phyloP scores from a whole-genome alignment of 129 eudicot species.

The Chrysanthemum seticuspe region DNA sequence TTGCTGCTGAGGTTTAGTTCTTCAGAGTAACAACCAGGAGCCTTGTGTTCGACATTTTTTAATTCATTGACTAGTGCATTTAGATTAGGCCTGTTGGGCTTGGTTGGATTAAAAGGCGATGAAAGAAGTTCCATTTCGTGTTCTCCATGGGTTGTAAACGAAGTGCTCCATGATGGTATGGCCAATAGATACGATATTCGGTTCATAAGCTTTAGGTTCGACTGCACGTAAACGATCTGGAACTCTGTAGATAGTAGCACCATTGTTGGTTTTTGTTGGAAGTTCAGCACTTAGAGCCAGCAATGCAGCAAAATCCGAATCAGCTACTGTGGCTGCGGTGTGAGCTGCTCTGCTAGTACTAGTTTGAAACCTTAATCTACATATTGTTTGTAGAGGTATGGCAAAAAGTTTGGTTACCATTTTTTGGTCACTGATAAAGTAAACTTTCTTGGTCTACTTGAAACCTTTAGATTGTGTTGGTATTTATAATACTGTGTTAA shows the following conservation, averaged over 20 bases:
- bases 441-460: neutral
- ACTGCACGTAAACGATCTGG: conserved; percentile 20
- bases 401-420: neutral
- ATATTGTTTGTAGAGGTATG: neutral
- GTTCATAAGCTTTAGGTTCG: conserved; percentile 37
- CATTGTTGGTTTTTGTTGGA: neutral
- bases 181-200: conserved; percentile 41
- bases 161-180: conserved; percentile 33
- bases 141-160: conserved; percentile 29
- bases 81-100: conserved; percentile 14
- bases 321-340: neutral
- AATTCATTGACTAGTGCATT: neutral
- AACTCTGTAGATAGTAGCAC: conserved; percentile 32
- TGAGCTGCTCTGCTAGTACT: conserved; percentile 1
- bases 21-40: conserved; percentile 35
- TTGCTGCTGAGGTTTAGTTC: conserved; percentile 5
- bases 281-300: conserved; percentile 9
- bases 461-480: neutral
- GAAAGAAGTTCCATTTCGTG: conserved; percentile 25
- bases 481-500: too few species aligned
- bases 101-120: conserved; percentile 20
- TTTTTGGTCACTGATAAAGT: neutral
- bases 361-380: conserved; percentile 11
- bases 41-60: conserved; percentile 21
- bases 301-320: neutral